phyloP scores from a whole-genome alignment of 306 rosid genomes.

The Potentilla sterilis region DNA sequence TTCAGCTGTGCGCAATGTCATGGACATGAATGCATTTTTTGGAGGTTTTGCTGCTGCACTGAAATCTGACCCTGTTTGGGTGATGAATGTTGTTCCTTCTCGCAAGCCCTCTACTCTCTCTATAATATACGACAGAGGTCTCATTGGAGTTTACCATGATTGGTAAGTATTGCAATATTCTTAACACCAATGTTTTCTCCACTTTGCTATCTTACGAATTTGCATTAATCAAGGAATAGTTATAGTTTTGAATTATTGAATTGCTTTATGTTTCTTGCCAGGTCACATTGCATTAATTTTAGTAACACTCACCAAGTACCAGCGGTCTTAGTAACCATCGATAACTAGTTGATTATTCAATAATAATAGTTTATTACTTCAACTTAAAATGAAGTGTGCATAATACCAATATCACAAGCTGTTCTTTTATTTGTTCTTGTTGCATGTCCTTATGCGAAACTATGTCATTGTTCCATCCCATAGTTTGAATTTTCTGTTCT shows the following conservation, averaged over 20 bases:
- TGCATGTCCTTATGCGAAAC: neutral
- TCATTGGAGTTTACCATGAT: conserved; percentile 90
- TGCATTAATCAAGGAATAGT: neutral
- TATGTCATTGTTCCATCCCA: neutral
- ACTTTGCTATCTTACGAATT: neutral
- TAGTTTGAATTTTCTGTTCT: conserved; percentile 7
- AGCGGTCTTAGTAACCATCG: neutral
- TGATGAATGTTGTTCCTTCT: conserved; percentile 90
- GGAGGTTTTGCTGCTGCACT: conserved; percentile 98
- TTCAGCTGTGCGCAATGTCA: conserved; percentile 77
- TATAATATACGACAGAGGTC: conserved; percentile 81
- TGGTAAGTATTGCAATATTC: conserved; percentile 54
- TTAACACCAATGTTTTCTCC: neutral
- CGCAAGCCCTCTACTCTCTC: conserved; percentile 70
- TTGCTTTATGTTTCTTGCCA: neutral
- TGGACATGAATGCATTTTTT: conserved; percentile 97
- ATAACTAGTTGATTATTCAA: neutral
- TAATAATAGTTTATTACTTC: neutral
- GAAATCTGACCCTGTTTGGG: conserved; percentile 84
- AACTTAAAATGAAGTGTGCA: conserved; percentile 10
- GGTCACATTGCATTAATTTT: neutral
- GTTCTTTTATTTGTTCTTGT: neutral
- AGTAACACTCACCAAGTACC: too few species aligned
- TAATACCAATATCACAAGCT: neutral
- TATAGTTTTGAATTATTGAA: conserved; percentile 1